Base-by-base conservation (phyloP, 192 early-diverging fungal genomes). In the Polychytrium aggregatum region DNA sequence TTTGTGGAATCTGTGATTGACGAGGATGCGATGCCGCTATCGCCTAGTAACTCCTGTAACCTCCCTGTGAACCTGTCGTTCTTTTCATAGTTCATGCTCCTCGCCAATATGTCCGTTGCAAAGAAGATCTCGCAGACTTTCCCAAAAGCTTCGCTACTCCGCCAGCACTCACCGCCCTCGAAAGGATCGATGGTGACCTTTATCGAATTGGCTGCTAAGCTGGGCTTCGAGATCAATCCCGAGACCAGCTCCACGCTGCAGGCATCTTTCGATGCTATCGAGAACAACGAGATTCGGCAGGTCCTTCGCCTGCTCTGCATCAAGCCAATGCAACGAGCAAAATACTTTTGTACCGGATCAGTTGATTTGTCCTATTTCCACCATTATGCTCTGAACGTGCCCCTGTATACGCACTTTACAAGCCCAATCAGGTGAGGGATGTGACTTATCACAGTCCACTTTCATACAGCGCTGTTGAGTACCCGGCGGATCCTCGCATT, bases 91-190 rank as follows among this genome's bases (percentile, higher is more conserved):
- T 95, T 92, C 76, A 98, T 94, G 90, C 74, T 94, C 55, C 60
- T 94, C 39, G 96, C 96, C 46, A 98, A 98, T 60, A 93, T 90
- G 64, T 80, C 88, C 22, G 96, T 98, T 0, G 96, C 92, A 0
- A 60, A 84, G 31, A 85, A 85, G 56, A 87, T 98, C 44, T 68
- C 69, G 33, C 64, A 59, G n/a, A 69, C 75, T 17, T 93, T 87
- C 57, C 85, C 87, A 1, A 72, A 82, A 4, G 72, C 73, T 6
- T 72, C 90, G 17, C 64, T 98, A 53, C 68, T 98, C 40, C 83
- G 94, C 48, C 72, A 79, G 46, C 85, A 85, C 52, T 50, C 68
- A 20, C 62, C 71, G 10, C 83, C 83, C 2, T 53, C 53, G 37
- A 37, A 52, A 17, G 35, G 51, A 38, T 50, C 57, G 14, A 45